Conservation (phyloP, 2,329 filamentous ascomycete species). For the Mycosphaerella sp. region DNA sequence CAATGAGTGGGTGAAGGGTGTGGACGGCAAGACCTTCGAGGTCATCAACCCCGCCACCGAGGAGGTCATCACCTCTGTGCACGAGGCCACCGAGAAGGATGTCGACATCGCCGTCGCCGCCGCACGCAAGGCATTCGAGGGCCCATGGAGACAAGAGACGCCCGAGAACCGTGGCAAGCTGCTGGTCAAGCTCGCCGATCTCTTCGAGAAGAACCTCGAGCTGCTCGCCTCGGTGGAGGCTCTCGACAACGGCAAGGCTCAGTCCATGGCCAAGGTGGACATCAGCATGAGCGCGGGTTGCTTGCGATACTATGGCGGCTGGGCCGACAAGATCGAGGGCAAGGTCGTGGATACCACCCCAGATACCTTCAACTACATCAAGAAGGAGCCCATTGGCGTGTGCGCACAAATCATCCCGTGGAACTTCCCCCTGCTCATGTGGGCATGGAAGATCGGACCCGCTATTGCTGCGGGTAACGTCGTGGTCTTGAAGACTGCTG, state of each 20-base stretch:
- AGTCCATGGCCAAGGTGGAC: conserved; percentile 69
- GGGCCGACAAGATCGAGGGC: conserved; percentile 86
- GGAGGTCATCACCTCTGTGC: conserved; percentile 73
- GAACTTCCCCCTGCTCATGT: conserved; percentile 27
- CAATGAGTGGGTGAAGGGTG: conserved; percentile 78
- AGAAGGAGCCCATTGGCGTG: conserved; percentile 59
- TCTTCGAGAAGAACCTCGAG: conserved; percentile 71
- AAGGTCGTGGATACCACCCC: conserved; percentile 75
- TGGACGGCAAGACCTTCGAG: conserved; percentile 86
- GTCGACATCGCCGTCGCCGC: conserved; percentile 71
- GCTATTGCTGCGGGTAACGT: conserved; percentile 67
- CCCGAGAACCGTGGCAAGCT: conserved; percentile 64
- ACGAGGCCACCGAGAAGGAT: conserved; percentile 85
- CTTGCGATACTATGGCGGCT: conserved; percentile 82
- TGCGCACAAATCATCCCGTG: conserved; percentile 78
- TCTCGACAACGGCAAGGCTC: conserved; percentile 80
- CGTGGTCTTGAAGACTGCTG: conserved; percentile 66
- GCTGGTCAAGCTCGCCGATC: conserved; percentile 69
- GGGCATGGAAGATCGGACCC: conserved; percentile 69
- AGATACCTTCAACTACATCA: conserved; percentile 78
- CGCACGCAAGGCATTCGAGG: conserved; percentile 79
- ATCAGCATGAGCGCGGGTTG: conserved; percentile 60
- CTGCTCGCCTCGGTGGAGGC: conserved; percentile 76
- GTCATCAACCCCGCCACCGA: conserved; percentile 84
- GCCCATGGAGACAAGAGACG: conserved; percentile 59